Conservation (phyloP, 805 yeast genomes). For the Debaryomyces castellii region DNA sequence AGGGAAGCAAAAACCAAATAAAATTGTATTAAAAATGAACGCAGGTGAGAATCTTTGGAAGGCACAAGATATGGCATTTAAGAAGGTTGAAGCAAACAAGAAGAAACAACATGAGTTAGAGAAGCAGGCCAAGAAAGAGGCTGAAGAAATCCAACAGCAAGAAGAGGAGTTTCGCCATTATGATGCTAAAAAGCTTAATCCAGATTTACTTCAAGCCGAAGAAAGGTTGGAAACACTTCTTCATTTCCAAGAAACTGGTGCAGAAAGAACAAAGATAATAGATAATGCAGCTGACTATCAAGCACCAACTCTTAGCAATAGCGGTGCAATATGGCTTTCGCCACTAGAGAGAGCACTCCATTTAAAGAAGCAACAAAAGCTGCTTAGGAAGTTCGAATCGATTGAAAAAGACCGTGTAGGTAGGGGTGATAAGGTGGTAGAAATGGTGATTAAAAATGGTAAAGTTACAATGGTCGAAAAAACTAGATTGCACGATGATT, state of each 20-base stretch:
- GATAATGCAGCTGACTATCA: slow-evolving; percentile 92
- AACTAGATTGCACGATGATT: slow-evolving; percentile 11
- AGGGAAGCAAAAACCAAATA: slow-evolving; percentile 38
- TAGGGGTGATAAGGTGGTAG: slow-evolving; percentile 70
- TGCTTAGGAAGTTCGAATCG: slow-evolving; percentile 61
- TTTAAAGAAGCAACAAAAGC: slow-evolving; percentile 81
- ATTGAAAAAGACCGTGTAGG: slow-evolving; percentile 62
- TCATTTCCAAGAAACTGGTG: slow-evolving; percentile 80
- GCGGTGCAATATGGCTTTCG: slow-evolving; percentile 77
- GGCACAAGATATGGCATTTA: slow-evolving; percentile 65
- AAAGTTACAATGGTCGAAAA: slow-evolving; percentile 67
- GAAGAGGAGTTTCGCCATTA: slow-evolving; percentile 40
- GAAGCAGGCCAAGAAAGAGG: slow-evolving; percentile 19
- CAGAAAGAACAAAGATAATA: slow-evolving; percentile 87
- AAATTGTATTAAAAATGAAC: slow-evolving; percentile 52
- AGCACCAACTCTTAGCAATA: slow-evolving; percentile 46
- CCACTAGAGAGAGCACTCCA: slow-evolving; percentile 84
- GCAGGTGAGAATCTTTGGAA: slow-evolving; percentile 65
- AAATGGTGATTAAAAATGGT: slow-evolving; percentile 78
- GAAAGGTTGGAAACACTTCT: slow-evolving; percentile 70
- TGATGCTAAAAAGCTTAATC: slow-evolving; percentile 45
- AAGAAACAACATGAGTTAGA: slow-evolving; percentile 21
- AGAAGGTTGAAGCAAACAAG: slow-evolving; percentile 50
- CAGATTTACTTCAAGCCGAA: slow-evolving; percentile 68
- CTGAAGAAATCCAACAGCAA: slow-evolving; percentile 40